Conservation (phyloP, 257 asterid genomes). For the Paulownia fortunei region DNA sequence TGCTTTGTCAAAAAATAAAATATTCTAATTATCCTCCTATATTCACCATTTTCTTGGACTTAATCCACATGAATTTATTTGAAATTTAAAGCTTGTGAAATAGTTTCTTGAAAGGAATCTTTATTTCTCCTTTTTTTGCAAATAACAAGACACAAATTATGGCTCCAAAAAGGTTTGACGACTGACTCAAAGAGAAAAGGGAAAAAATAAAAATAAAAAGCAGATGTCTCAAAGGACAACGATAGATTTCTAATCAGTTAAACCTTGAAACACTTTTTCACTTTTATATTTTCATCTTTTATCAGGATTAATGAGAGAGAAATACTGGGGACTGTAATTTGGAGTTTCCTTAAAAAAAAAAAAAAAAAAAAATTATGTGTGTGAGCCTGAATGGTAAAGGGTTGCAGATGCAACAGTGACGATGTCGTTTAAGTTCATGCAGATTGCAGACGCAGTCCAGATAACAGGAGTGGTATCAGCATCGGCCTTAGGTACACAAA, state of each 20-base stretch:
- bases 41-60: neutral
- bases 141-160: neutral
- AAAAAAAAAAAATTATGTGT: too few species aligned
- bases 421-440: constrained; percentile 10
- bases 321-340: too few species aligned
- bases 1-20: too few species aligned
- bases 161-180: neutral
- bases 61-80: too few species aligned
- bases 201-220: neutral
- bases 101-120: neutral
- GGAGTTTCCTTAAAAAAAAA: too few species aligned
- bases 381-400: neutral
- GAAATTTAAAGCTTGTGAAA: neutral
- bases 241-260: neutral
- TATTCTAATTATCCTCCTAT: neutral
- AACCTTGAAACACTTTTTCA: too few species aligned
- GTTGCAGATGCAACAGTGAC: neutral
- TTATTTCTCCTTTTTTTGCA: too few species aligned
- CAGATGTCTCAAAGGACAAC: neutral
- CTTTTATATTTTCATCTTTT: too few species aligned
- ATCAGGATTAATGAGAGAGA: too few species aligned
- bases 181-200: neutral
- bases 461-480: neutral
- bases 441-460: neutral
- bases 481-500: neutral